phyloP scores from a whole-genome alignment of 2,329 filamentous ascomycete species.

The Colletotrichum sp. region DNA sequence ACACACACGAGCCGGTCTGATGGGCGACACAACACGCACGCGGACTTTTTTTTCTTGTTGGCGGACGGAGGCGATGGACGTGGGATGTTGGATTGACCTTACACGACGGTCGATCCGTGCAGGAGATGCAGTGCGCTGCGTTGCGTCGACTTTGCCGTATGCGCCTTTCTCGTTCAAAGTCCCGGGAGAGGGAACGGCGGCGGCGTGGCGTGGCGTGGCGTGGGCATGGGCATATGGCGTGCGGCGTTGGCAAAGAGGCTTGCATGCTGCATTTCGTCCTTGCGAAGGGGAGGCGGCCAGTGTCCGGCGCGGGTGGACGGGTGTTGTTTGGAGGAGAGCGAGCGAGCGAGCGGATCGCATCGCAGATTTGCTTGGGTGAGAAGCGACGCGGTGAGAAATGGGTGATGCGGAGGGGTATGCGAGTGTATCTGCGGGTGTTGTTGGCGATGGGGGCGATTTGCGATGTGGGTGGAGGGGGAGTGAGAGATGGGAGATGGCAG shows the following conservation, averaged over 20 bases:
- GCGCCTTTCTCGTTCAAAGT: background rate
- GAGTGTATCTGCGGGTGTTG: constrained; percentile 4
- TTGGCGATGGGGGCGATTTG: background rate
- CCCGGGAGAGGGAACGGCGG: background rate
- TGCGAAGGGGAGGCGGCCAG: background rate
- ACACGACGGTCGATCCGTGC: constrained; percentile 18
- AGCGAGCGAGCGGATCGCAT: background rate
- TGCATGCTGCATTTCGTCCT: background rate
- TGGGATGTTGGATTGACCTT: background rate
- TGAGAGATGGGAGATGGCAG: background rate
- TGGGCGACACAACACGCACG: background rate
- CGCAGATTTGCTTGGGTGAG: background rate
- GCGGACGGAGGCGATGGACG: background rate
- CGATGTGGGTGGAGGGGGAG: background rate
- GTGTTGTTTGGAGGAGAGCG: background rate
- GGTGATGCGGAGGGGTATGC: constrained; percentile 1
- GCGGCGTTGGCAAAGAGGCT: background rate
- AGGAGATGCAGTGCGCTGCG: background rate
- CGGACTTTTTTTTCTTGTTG: background rate
- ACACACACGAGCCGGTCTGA: background rate
- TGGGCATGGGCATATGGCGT: background rate
- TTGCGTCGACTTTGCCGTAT: background rate
- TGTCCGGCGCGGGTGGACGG: background rate
- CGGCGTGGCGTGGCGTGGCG: background rate
- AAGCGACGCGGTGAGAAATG: background rate